A percentile compares a stretch with the other conserved stretches of the same genome.
These are phyloP conservation scores for Neurospora sp. DNA, from an alignment of 495 filamentous ascomycete species.

Conservation along the genomic window DNA sequence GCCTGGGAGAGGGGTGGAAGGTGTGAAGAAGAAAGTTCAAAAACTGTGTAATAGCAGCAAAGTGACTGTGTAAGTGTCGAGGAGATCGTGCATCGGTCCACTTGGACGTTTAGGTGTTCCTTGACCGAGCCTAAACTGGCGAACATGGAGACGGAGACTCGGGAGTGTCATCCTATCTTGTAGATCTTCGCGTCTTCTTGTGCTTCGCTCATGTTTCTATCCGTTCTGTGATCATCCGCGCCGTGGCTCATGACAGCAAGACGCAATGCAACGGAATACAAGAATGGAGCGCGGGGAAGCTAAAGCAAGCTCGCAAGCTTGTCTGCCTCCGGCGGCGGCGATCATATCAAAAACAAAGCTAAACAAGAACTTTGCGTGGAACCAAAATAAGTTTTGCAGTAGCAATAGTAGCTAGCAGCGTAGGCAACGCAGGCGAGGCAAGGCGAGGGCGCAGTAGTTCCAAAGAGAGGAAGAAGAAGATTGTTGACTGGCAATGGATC, in stretches of 20 bases:
- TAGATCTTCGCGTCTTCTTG: not conserved
- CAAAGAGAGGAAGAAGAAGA: not conserved
- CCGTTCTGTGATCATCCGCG: not conserved
- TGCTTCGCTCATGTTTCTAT: not conserved
- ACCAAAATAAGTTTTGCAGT: not conserved
- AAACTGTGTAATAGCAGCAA: not conserved
- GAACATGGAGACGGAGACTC: not conserved
- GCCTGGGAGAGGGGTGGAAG: not conserved
- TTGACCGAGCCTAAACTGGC: not conserved
- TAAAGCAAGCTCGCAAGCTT: not conserved
- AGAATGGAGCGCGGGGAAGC: not conserved
- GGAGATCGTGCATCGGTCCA: not conserved
- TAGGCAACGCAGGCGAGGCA: not conserved
- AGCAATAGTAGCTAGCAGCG: not conserved
- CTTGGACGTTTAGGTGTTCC: not conserved
- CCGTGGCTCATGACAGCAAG: not conserved
- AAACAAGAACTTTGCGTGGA: not conserved
- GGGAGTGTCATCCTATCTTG: not conserved
- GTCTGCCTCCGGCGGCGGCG: not conserved
- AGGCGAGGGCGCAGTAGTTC: not conserved
- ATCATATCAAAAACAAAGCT: not conserved
- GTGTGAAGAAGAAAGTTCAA: not conserved
- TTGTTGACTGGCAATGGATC: not conserved
- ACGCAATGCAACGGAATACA: not conserved
- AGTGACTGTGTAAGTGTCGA: not conserved